A percentile compares a stretch with the other conserved stretches of the same genome.
These are phyloP conservation scores for Macrolepiota dolichaula DNA, from an alignment of 768 basidiomycete genomes.

Conservation along the genomic window DNA sequence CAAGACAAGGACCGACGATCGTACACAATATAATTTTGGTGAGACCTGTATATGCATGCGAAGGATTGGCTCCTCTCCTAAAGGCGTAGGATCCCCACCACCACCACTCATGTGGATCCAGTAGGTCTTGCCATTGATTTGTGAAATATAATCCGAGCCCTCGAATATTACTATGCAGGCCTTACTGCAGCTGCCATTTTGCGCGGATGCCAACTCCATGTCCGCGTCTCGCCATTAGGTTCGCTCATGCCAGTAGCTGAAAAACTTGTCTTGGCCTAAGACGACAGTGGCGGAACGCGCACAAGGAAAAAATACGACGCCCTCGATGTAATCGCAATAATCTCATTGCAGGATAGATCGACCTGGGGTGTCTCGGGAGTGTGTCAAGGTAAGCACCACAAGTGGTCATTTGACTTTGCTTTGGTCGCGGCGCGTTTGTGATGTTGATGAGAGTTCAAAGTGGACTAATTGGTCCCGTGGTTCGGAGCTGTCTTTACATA, in stretches of 20 bases:
- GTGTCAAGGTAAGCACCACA: constrained; percentile 33
- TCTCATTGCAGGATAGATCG: constrained; percentile 32
- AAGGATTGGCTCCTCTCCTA: too few species aligned
- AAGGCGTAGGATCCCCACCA: too few species aligned
- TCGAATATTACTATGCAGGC: too few species aligned
- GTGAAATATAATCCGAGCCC: too few species aligned
- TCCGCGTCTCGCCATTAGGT: constrained; percentile 28
- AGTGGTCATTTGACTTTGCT: not conserved
- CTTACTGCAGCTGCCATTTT: not conserved
- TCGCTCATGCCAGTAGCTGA: constrained; percentile 28
- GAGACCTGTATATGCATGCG: too few species aligned
- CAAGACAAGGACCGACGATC: too few species aligned
- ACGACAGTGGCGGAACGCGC: constrained; percentile 21
- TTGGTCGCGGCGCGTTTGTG: too few species aligned
- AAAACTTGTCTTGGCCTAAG: constrained; percentile 34
- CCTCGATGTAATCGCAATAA: constrained; percentile 36
- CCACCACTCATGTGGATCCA: too few species aligned
- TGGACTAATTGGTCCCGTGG: not conserved
- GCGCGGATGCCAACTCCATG: constrained; percentile 12
- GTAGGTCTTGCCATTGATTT: too few species aligned
- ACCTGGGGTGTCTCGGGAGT: constrained; percentile 24
- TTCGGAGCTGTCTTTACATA: not conserved
- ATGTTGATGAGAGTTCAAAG: too few species aligned
- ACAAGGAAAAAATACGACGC: constrained; percentile 22
- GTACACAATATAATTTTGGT: too few species aligned